Conservation (phyloP, 768 basidiomycete species). For the Lanmaoa pseudosensibilis region DNA sequence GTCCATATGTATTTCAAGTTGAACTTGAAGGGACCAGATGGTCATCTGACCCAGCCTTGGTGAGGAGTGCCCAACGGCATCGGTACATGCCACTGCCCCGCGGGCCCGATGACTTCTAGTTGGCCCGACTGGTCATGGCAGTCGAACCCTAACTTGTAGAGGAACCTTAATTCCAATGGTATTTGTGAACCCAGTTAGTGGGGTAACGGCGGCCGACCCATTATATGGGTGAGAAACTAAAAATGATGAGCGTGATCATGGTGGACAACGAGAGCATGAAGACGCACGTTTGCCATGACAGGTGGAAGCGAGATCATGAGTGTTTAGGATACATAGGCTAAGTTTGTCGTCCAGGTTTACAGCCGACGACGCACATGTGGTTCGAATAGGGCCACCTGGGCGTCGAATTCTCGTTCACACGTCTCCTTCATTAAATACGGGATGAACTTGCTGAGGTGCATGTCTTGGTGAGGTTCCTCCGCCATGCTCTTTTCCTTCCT, state of each 20-base stretch:
- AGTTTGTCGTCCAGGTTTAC: background rate
- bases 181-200: background rate
- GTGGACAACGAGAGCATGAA: background rate
- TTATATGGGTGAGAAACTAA: background rate
- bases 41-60: background rate
- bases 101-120: background rate
- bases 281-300: background rate
- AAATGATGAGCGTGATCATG: background rate
- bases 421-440: background rate
- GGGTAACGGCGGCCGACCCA: background rate
- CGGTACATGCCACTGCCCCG: background rate
- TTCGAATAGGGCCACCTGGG: background rate
- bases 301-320: background rate
- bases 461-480: background rate
- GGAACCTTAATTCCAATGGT: too few species aligned
- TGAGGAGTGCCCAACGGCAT: background rate
- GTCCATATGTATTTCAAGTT: background rate
- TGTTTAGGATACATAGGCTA: background rate
- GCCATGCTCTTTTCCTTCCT: conserved; percentile 19
- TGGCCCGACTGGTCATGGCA: background rate
- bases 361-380: background rate
- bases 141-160: background rate
- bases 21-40: background rate
- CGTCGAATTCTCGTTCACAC: background rate
- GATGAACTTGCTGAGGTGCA: background rate